Conservation (phyloP, 1,139 yeast species). For the Magnusiomyces sp. region DNA sequence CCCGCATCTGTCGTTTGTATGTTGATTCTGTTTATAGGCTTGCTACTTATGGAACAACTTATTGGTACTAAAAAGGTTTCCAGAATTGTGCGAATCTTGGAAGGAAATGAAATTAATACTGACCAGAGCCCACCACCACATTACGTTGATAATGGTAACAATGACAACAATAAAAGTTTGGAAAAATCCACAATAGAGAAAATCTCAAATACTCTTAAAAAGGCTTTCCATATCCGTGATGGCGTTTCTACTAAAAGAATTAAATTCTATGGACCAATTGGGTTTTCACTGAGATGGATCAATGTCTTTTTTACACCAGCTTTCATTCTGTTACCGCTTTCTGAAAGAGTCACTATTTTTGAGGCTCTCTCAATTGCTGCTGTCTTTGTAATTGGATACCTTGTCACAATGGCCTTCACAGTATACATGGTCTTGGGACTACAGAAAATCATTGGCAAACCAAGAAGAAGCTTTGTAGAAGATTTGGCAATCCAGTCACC, state of each 20-base stretch:
- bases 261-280: conserved; percentile 24
- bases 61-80: conserved; percentile 37
- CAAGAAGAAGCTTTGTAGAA: conserved; percentile 24
- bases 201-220: no score
- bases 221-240: no score
- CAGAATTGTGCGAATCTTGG: conserved; percentile 40
- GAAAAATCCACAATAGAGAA: no score
- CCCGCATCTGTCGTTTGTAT: conserved; percentile 74
- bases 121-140: no score
- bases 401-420: conserved; percentile 43
- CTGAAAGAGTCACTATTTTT: conserved; percentile 51
- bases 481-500: conserved; percentile 8
- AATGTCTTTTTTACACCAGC: conserved; percentile 72
- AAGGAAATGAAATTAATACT: no score
- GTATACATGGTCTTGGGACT: conserved; percentile 40
- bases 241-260: no score
- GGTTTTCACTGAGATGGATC: conserved; percentile 68
- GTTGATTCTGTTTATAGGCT: conserved; percentile 49
- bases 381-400: conserved; percentile 58
- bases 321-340: conserved; percentile 60
- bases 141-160: no score
- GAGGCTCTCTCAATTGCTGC: conserved; percentile 72
- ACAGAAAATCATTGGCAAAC: conserved; percentile 32
- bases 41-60: conserved; percentile 34
- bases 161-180: no score